Conservation (phyloP, 441 rosid genomes). For the Erodium texanum region DNA sequence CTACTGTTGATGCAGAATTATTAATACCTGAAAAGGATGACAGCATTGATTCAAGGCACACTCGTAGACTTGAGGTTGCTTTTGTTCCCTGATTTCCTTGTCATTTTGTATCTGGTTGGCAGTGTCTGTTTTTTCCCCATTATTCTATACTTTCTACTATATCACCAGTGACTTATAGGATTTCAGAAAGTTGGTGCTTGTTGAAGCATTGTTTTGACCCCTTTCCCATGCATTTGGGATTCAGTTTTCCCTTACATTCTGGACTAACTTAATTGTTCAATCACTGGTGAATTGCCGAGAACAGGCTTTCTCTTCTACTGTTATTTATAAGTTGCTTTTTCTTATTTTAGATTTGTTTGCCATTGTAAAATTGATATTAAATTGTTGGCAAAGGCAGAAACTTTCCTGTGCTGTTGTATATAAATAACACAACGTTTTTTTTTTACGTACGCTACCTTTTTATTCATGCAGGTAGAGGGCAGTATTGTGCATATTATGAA, state of each 20-base stretch:
- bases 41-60: conserved; percentile 32
- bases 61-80: conserved; percentile 74
- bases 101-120: conserved; percentile 7
- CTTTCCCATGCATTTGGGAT: not conserved
- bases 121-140: too few species aligned
- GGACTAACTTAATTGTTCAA: not conserved
- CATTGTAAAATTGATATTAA: not conserved
- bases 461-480: conserved; percentile 72
- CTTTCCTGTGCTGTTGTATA: conserved; percentile 12
- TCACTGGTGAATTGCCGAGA: not conserved
- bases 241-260: not conserved
- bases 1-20: conserved; percentile 29
- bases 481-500: conserved; percentile 94
- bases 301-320: not conserved
- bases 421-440: conserved; percentile 11
- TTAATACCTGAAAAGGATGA: conserved; percentile 34
- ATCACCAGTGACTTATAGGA: not conserved
- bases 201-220: not conserved
- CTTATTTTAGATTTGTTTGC: too few species aligned
- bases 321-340: too few species aligned
- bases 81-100: conserved; percentile 5
- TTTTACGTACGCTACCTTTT: conserved; percentile 4
- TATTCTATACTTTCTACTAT: not conserved
- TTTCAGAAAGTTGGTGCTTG: not conserved
- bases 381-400: not conserved